These are phyloP conservation scores for Sanguinoderma infundibulare DNA, from an alignment of 1,284 basidiomycete species.

Conservation along the genomic window DNA sequence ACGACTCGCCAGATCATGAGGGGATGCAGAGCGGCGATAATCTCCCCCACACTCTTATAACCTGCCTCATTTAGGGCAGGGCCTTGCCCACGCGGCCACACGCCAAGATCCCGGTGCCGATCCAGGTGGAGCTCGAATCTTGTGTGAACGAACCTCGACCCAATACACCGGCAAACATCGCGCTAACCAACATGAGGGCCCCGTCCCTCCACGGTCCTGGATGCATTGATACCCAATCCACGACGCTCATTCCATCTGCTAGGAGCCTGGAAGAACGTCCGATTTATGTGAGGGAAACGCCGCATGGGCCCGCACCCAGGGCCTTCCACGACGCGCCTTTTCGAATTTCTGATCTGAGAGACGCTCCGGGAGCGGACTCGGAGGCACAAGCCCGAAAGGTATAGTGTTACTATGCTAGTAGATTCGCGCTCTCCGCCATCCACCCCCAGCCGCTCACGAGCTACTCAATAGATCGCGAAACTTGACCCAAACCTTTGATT, in stretches of 20 bases:
- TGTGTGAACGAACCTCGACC: constrained; percentile 16
- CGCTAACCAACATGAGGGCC: constrained; percentile 14
- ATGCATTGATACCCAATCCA: neutral
- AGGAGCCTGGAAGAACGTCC: neutral
- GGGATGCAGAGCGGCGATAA: constrained; percentile 45
- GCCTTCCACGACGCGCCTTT: constrained; percentile 2
- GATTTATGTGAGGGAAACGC: neutral
- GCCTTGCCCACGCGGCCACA: constrained; percentile 1
- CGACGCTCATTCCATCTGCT: neutral
- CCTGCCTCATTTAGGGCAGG: constrained; percentile 36
- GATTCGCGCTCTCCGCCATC: too few species aligned
- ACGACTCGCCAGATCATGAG: constrained; percentile 63
- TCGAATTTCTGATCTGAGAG: constrained; percentile 15
- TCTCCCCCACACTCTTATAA: constrained; percentile 23
- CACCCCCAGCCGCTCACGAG: too few species aligned
- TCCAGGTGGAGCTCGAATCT: constrained; percentile 23
- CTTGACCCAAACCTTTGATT: neutral
- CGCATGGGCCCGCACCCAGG: neutral
- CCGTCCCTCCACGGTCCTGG: neutral
- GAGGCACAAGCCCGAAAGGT: too few species aligned
- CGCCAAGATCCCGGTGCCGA: constrained; percentile 28
- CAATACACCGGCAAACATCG: constrained; percentile 21
- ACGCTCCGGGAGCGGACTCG: neutral
- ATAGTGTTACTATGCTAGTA: too few species aligned
- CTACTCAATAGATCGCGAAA: neutral